Base-by-base conservation (phyloP, 225 moss, liverwort and hornwort genomes). In the Climacium dendroides region DNA sequence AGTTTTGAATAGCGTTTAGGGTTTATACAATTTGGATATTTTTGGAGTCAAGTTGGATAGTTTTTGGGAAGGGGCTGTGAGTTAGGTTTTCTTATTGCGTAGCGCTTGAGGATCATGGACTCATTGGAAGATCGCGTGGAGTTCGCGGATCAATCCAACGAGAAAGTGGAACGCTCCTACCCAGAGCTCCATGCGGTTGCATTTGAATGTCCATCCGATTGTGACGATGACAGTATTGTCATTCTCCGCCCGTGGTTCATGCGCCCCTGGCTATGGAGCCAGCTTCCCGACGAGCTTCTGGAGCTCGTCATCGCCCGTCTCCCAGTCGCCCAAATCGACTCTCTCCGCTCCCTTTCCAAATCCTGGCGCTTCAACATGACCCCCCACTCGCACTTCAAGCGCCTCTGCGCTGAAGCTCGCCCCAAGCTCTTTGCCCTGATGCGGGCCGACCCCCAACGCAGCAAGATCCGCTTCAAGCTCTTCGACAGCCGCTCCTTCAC, bases 351-450 rank as follows among this genome's bases (percentile, higher is more conserved):
- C 15, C 85, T 92, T 7, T 90, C 88, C 7, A 92, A 66, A n/a
- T 88, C 87, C 32, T 92, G 92, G 92, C 81, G 87, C 19, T 81
- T 76, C 75, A 88, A 84, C 58, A 64, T 89, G 87, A 81, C 90
- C 24, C 88, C 87, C 18, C 79, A 86, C 72, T 90, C 90, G 72
- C 82, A 86, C 65, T 92, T 92, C 82, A 87, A 88, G 88, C 89
- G 87, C 64, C 90, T 90, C 39, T 92, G 90, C 81, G 89, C 90
- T 9, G 86, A 88, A 59, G 90, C 89, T 25, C 90, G 88, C 28
- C 92, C 92, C 53, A 89, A 89, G 81, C 85, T 92, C 45, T 92
- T 90, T 78, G 92, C 90, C 20, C 87, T 92, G 26, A 91, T 92
- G 92, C 72, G 90, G 14, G 83, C 85, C 8, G 87, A 92, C 19